A percentile compares a stretch with the other conserved stretches of the same genome.
phyloP scores from a whole-genome alignment of 495 filamentous ascomycete species.

The Penicillium bovifimosum region DNA sequence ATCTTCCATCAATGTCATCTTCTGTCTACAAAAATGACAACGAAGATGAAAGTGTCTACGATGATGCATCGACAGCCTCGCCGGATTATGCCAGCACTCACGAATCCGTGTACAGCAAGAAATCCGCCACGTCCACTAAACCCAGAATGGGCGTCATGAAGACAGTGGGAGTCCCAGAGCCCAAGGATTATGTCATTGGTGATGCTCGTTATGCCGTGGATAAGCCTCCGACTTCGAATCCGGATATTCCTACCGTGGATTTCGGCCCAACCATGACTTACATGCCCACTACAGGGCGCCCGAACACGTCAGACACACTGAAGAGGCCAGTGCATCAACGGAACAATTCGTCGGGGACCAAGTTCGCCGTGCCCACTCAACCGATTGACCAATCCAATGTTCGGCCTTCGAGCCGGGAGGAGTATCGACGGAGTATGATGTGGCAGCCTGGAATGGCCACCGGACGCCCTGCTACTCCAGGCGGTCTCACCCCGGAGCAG shows the following conservation, averaged over 20 bases:
- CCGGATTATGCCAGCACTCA: constrained; percentile 69
- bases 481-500: constrained; percentile 61
- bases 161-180: constrained; percentile 62
- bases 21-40: constrained; percentile 9
- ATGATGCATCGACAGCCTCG: constrained; percentile 43
- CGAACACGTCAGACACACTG: constrained; percentile 36
- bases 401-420: constrained; percentile 40
- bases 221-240: constrained; percentile 25
- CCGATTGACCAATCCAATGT: constrained; percentile 29
- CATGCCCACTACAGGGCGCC: constrained; percentile 49
- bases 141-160: constrained; percentile 80
- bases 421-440: constrained; percentile 55
- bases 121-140: constrained; percentile 54
- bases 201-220: constrained; percentile 51
- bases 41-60: constrained; percentile 47
- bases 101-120: constrained; percentile 56
- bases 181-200: constrained; percentile 52
- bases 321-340: constrained; percentile 34
- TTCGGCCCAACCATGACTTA: constrained; percentile 75
- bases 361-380: constrained; percentile 20
- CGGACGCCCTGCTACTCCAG: constrained; percentile 41
- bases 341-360: constrained; percentile 38
- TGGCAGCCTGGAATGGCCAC: constrained; percentile 73
- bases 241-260: constrained; percentile 70
- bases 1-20: constrained; percentile 30